phyloP scores from a whole-genome alignment of 2,329 filamentous ascomycete genomes.

The Arthrocladium fulminans region DNA sequence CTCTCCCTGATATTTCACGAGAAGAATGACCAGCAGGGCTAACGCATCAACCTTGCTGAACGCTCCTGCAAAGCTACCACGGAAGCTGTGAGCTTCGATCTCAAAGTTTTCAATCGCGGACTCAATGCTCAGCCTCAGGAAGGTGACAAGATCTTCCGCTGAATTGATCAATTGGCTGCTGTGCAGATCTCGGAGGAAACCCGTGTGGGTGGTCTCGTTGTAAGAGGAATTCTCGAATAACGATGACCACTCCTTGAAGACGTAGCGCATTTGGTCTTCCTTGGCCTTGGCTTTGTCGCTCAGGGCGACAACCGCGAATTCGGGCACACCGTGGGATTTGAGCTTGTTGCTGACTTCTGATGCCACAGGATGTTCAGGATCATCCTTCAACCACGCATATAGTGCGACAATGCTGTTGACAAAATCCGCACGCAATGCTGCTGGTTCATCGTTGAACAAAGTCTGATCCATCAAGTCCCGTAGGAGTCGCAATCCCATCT shows the following conservation, averaged over 20 bases:
- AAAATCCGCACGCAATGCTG: slow-evolving; percentile 77
- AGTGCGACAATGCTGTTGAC: slow-evolving; percentile 71
- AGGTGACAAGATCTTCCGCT: slow-evolving; percentile 67
- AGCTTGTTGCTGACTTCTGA: slow-evolving; percentile 63
- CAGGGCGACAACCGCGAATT: slow-evolving; percentile 47
- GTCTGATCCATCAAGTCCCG: slow-evolving; percentile 69
- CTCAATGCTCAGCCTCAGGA: slow-evolving; percentile 75
- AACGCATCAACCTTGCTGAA: slow-evolving; percentile 68
- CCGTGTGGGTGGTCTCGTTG: slow-evolving; percentile 59
- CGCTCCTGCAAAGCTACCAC: slow-evolving; percentile 51
- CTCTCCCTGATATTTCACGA: slow-evolving; percentile 64
- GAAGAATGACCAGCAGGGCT: slow-evolving; percentile 66
- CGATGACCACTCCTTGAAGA: slow-evolving; percentile 91
- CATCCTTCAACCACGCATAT: slow-evolving; percentile 70
- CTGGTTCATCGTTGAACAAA: slow-evolving; percentile 66
- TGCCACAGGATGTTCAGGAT: slow-evolving; percentile 56
- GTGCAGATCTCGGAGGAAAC: slow-evolving; percentile 80
- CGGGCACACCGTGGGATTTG: slow-evolving; percentile 44
- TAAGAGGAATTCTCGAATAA: slow-evolving; percentile 69
- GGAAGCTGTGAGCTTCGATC: slow-evolving; percentile 52
- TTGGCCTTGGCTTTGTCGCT: slow-evolving; percentile 52
- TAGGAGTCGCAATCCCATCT: slow-evolving; percentile 68
- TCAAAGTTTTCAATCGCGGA: slow-evolving; percentile 71
- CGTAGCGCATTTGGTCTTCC: slow-evolving; percentile 81
- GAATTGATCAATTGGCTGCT: slow-evolving; percentile 61